Evolutionary conservation across 441 rosid species (phyloP), one percentile per base, ranked within the genome.

Genomic region (Gossypium gossypioides): DNA sequence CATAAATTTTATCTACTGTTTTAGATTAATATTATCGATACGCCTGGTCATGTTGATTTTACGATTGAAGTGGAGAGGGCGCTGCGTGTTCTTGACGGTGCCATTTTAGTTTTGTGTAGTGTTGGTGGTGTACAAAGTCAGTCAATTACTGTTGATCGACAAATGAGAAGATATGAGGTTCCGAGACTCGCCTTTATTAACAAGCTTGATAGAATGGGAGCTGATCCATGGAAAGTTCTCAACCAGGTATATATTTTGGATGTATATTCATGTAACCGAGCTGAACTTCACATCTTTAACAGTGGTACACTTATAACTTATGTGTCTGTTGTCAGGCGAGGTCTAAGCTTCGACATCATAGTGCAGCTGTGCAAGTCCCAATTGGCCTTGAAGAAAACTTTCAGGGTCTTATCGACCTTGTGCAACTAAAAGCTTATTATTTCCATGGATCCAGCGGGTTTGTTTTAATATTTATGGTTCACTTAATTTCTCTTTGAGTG

Each of bases 71-170:
- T 95, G 65, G 97, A 95, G 87, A 89, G 99, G 75, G 99, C 99
- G 0, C 78, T 95, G 77, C 91, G 99, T 65, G 98, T 95, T 77
- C 82, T 95, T 75, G 99, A 95, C 66, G 99, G 98, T 60, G 98
- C 99, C 27, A 87, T 95, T 72, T 86, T 95, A 34, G 99, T 95
- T 25, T 83, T 95, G 25, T 95, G 99, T 66, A 92, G 98, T 78
- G 99, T 95, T 72, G 98, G 99, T 72, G 98, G 98, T 75, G 99
- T 95, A 58, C 99, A 95, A 75, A 95, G 99, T 85, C 99, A 91
- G 81, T 95, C 99, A 15, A 95, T 95, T 65, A 95, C 99, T 0
- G 98, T 95, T 21, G 99, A 95, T 80, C 86, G 98, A 74, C 99
- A 95, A 81, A 95, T 95, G 99, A 95, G 93, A 81, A 87, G 99